phyloP scores from a whole-genome alignment of 345 rosid species.

The Citrus mangshanensis region DNA sequence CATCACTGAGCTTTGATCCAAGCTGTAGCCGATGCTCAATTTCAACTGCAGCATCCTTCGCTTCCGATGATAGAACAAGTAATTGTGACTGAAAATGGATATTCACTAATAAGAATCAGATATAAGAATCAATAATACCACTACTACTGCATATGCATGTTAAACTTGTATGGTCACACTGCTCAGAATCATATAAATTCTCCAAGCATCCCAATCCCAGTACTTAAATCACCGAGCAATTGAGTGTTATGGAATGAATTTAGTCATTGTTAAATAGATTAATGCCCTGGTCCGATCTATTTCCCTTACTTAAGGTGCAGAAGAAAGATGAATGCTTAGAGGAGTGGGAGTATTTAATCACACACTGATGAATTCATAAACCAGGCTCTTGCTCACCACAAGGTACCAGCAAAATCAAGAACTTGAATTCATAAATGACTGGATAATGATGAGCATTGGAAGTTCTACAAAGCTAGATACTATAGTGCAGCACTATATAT shows the following conservation, averaged over 20 bases:
- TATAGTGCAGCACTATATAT: neutral
- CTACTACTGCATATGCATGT: neutral
- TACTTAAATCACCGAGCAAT: neutral
- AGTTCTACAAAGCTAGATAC: neutral
- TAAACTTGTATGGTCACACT: neutral
- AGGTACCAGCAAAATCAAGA: neutral
- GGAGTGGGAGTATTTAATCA: neutral
- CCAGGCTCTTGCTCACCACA: neutral
- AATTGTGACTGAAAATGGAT: constrained; percentile 35
- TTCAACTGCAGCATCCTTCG: constrained; percentile 75
- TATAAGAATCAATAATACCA: constrained; percentile 4
- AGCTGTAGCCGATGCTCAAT: constrained; percentile 65
- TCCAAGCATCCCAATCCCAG: neutral
- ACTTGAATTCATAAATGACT: neutral
- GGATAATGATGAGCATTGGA: neutral
- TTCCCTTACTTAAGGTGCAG: neutral
- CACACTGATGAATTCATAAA: neutral
- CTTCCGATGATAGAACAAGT: constrained; percentile 52
- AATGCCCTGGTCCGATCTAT: neutral
- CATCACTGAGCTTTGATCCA: constrained; percentile 82
- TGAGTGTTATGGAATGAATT: neutral
- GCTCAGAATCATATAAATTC: neutral
- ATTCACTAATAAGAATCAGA: neutral
- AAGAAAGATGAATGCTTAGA: neutral
- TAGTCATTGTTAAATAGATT: neutral